phyloP scores from a whole-genome alignment of 306 rosid species.

The Dalbergia oliveri region DNA sequence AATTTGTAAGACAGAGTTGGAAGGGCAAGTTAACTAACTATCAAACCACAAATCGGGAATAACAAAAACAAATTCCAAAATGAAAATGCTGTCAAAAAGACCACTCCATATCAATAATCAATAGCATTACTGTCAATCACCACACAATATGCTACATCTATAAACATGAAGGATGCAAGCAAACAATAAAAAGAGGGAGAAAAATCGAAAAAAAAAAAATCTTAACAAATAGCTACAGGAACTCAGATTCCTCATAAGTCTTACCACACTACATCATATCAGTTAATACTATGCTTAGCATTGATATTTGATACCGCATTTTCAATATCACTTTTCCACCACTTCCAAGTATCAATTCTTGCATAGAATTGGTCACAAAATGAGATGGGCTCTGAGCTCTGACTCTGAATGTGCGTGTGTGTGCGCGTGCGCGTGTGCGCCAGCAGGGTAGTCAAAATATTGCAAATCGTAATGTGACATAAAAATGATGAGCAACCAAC shows the following conservation, averaged over 20 bases:
- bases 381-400: not conserved
- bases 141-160: not conserved
- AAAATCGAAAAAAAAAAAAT: not conserved
- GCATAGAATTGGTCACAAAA: conserved; percentile 1
- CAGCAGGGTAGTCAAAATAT: not conserved
- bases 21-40: not conserved
- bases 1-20: not conserved
- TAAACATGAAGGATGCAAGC: not conserved
- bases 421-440: no score
- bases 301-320: not conserved
- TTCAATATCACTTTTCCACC: not conserved
- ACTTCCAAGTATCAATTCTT: not conserved
- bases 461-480: not conserved
- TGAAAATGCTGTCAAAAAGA: not conserved
- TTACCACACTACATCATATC: not conserved
- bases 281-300: not conserved
- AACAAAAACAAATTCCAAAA: not conserved
- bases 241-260: not conserved
- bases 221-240: not conserved
- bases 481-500: not conserved
- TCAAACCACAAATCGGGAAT: conserved; percentile 12
- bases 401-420: not conserved
- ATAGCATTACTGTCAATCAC: conserved; percentile 1
- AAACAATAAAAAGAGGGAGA: not conserved
- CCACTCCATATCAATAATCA: conserved; percentile 1